phyloP scores from a whole-genome alignment of 768 basidiomycete genomes.

The Gyrodon lividus region DNA sequence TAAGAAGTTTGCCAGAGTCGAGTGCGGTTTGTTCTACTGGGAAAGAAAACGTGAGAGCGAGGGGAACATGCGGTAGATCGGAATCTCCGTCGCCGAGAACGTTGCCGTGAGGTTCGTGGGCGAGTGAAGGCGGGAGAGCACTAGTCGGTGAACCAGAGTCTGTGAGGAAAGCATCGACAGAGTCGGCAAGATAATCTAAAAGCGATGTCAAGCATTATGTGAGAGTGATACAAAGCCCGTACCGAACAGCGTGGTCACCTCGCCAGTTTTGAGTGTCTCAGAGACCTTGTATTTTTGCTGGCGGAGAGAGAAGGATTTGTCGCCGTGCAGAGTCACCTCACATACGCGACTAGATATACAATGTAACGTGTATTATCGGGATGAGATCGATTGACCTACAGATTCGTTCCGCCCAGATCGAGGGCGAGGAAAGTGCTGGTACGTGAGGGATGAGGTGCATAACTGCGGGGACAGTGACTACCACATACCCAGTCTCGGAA shows the following conservation, averaged over 20 bases:
- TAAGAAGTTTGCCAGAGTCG: slow-evolving; percentile 84
- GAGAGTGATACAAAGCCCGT: slow-evolving; percentile 12
- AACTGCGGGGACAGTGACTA: background rate
- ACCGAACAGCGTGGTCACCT: slow-evolving; percentile 88
- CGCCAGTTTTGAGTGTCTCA: slow-evolving; percentile 88
- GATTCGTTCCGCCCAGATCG: slow-evolving; percentile 96
- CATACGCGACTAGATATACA: slow-evolving; percentile 76
- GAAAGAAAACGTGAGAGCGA: slow-evolving; percentile 96
- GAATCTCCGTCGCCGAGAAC: slow-evolving; percentile 16
- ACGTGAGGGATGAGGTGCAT: slow-evolving; percentile 8
- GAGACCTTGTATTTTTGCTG: slow-evolving; percentile 98
- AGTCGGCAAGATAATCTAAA: slow-evolving; percentile 95
- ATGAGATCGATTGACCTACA: slow-evolving; percentile 52
- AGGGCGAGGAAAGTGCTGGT: slow-evolving; percentile 90
- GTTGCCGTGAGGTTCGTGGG: slow-evolving; percentile 14
- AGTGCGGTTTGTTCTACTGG: slow-evolving; percentile 97
- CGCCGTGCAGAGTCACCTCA: slow-evolving; percentile 87
- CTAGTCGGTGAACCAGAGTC: slow-evolving; percentile 32
- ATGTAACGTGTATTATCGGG: background rate
- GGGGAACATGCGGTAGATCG: slow-evolving; percentile 50
- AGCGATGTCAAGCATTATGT: slow-evolving; percentile 9
- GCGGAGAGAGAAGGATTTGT: slow-evolving; percentile 83
- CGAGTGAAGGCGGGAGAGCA: slow-evolving; percentile 27
- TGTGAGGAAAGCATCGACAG: slow-evolving; percentile 93
- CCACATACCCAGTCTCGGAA: slow-evolving; percentile 81